Evolutionary conservation across 768 basidiomycete genomes (phyloP).

Genomic region (Boletus vermiculosoides): DNA sequence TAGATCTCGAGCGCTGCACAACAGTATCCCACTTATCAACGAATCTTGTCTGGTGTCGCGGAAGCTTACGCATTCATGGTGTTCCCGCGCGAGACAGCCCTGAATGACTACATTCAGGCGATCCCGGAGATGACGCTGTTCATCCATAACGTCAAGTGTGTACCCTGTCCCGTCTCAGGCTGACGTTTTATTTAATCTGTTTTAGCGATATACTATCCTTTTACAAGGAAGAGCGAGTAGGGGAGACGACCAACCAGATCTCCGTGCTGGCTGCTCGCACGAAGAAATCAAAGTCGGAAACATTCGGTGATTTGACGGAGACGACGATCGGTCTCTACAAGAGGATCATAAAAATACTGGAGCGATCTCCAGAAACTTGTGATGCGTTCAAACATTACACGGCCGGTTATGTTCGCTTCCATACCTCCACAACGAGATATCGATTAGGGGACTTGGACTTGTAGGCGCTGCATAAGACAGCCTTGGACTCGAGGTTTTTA

Average conservation of each 20-base stretch:
- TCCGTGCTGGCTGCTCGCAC: conserved; percentile 24
- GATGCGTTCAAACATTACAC: conserved; percentile 16
- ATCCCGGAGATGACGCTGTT: neutral
- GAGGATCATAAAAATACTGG: conserved; percentile 25
- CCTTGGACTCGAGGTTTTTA: neutral
- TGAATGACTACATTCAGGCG: neutral
- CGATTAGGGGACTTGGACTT: conserved; percentile 19
- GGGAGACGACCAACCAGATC: neutral
- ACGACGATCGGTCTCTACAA: conserved; percentile 25
- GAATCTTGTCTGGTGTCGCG: neutral
- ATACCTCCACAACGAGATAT: conserved; percentile 30
- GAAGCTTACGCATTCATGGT: neutral
- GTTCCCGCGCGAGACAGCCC: neutral
- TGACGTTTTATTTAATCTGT: neutral
- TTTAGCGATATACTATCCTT: neutral
- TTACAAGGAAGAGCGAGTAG: neutral
- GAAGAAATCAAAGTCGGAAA: conserved; percentile 27
- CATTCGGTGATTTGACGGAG: conserved; percentile 22
- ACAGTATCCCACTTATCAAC: neutral
- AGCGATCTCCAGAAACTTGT: conserved; percentile 13
- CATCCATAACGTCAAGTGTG: neutral
- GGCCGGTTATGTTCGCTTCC: conserved; percentile 28
- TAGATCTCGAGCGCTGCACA: neutral
- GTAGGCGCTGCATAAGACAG: neutral
- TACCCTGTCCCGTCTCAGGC: neutral